A percentile compares a stretch with the other conserved stretches of the same genome.
phyloP scores from a whole-genome alignment of 352 stramenopile species.

The Pythium brassicae region DNA sequence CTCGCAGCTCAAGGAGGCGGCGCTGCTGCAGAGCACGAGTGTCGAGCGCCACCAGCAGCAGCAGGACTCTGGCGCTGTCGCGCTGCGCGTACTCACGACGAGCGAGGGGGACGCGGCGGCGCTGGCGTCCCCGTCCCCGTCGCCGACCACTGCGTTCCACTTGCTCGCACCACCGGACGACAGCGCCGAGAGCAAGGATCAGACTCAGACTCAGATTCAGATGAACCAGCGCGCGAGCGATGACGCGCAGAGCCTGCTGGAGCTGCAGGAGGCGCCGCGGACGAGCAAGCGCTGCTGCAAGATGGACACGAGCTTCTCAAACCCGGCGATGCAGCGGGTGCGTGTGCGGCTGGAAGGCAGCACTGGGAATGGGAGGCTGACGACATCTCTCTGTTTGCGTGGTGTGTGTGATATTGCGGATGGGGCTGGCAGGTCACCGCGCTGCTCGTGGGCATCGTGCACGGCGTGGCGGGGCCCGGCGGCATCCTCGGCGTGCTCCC shows the following conservation, averaged over 20 bases:
- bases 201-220: too few species aligned
- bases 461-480: constrained; percentile 31
- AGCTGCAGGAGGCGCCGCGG: neutral
- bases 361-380: too few species aligned
- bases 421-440: neutral
- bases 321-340: constrained; percentile 1
- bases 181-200: neutral
- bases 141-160: constrained; percentile 1
- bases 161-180: neutral
- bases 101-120: neutral
- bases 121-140: neutral
- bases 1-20: constrained; percentile 31
- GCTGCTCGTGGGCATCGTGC: constrained; percentile 3
- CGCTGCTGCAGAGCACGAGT: constrained; percentile 1
- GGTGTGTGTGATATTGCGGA: neutral
- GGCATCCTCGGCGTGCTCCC: constrained; percentile 73
- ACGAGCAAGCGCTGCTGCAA: neutral
- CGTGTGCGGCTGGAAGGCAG: too few species aligned
- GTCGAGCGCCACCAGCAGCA: neutral
- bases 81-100: too few species aligned
- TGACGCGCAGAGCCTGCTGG: neutral
- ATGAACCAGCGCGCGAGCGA: neutral
- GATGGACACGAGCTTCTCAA: constrained; percentile 1
- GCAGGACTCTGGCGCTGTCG: neutral
- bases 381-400: neutral